phyloP scores from a whole-genome alignment of 2,329 filamentous ascomycete species.

The Aquanectria penicillioides region DNA sequence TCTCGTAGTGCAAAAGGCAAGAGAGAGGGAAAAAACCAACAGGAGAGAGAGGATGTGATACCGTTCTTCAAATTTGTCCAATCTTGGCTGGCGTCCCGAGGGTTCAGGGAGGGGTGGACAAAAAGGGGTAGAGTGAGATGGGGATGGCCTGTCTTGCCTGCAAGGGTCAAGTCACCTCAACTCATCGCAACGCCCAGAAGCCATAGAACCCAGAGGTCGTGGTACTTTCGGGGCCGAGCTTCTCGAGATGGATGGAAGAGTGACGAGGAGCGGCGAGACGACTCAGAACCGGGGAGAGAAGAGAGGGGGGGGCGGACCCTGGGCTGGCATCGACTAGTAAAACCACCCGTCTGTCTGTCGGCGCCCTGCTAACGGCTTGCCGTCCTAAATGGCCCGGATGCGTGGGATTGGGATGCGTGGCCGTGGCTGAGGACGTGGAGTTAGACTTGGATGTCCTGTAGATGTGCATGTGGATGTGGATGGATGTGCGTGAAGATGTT shows the following conservation, averaged over 20 bases:
- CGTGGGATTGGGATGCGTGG: slow-evolving; percentile 7
- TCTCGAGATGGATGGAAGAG: background rate
- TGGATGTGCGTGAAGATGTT: background rate
- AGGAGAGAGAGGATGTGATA: background rate
- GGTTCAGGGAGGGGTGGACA: slow-evolving; percentile 26
- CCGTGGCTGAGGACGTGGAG: background rate
- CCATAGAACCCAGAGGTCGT: background rate
- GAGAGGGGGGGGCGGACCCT: slow-evolving; percentile 6
- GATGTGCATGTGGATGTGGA: background rate
- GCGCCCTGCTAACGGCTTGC: slow-evolving; percentile 13
- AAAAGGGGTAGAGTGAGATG: slow-evolving; percentile 32
- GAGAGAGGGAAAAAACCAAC: too few relatives aligned
- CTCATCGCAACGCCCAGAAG: slow-evolving; percentile 19
- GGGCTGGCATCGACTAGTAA: slow-evolving; percentile 9
- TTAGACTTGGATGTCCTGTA: too few relatives aligned
- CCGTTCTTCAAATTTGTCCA: slow-evolving; percentile 15
- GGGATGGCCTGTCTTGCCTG: slow-evolving; percentile 28
- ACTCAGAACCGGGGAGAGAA: slow-evolving; percentile 8
- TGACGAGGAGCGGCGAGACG: slow-evolving; percentile 7
- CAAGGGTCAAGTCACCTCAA: slow-evolving; percentile 30
- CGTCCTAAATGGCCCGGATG: slow-evolving; percentile 3
- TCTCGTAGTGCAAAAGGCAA: slow-evolving; percentile 7
- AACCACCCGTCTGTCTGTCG: slow-evolving; percentile 4
- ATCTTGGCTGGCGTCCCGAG: slow-evolving; percentile 13
- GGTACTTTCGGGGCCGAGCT: slow-evolving; percentile 5